Conservation (phyloP, 139 green algal genomes). For the Chlamydomonas eustigma region DNA sequence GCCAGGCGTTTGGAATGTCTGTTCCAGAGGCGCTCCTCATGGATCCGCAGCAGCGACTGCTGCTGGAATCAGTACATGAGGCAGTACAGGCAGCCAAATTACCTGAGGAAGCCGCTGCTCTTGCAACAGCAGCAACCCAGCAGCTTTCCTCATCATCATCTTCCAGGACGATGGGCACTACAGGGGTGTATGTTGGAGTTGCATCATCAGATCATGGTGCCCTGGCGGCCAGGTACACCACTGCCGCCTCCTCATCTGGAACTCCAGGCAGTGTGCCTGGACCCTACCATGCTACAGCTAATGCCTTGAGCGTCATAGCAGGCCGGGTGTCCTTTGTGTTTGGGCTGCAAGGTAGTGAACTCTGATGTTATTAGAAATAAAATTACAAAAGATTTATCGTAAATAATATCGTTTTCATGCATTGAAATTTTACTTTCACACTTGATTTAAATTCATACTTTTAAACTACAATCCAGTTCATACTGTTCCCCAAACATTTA, state of each 20-base stretch:
- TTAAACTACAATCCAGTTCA: no score
- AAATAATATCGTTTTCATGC: no score
- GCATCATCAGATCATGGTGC: constrained; percentile 68
- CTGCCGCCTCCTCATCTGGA: not conserved
- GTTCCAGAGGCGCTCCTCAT: constrained; percentile 69
- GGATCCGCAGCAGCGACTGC: constrained; percentile 76
- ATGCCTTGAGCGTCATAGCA: constrained; percentile 67
- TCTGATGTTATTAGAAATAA: not conserved
- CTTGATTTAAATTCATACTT: no score
- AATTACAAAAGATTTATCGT: no score
- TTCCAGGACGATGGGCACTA: not conserved
- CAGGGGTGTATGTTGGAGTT: constrained; percentile 52
- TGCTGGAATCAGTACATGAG: constrained; percentile 49
- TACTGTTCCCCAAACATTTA: no score
- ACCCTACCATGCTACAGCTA: constrained; percentile 67
- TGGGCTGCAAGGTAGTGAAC: constrained; percentile 45
- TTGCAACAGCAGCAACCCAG: not conserved
- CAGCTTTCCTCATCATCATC: not conserved
- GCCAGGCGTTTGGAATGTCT: constrained; percentile 59
- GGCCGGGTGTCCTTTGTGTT: constrained; percentile 72
- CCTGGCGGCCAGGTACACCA: constrained; percentile 38
- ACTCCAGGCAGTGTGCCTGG: constrained; percentile 25
- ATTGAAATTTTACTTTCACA: no score
- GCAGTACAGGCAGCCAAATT: constrained; percentile 3
- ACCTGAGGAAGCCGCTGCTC: not conserved